Evolutionary conservation across 2,329 filamentous ascomycete genomes (phyloP).

Genomic region (Fusarium siculi): DNA sequence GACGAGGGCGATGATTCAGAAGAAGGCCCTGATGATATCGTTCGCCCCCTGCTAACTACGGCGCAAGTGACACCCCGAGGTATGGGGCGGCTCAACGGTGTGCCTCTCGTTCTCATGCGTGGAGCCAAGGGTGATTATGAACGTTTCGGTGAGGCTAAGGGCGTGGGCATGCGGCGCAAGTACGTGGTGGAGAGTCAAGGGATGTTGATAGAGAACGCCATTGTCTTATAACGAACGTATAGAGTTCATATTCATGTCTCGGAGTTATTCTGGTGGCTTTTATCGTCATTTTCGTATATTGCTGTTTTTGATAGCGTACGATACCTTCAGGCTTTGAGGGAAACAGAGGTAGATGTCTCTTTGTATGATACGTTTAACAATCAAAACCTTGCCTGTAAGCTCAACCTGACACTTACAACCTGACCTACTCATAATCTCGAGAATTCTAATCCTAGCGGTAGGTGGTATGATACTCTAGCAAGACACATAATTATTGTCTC

Average conservation of each 20-base stretch:
- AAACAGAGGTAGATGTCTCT: background rate
- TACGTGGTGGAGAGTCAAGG: slow-evolving; percentile 87
- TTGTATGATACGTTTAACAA: background rate
- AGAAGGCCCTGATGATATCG: slow-evolving; percentile 43
- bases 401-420: background rate
- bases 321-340: background rate
- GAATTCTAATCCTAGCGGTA: background rate
- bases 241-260: slow-evolving; percentile 34
- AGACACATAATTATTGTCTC: background rate
- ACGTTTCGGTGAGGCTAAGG: slow-evolving; percentile 69
- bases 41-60: slow-evolving; percentile 78
- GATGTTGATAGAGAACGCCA: slow-evolving; percentile 79
- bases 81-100: slow-evolving; percentile 73
- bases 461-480: background rate
- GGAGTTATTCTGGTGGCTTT: slow-evolving; percentile 33
- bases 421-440: background rate
- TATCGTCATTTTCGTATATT: slow-evolving; percentile 1
- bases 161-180: slow-evolving; percentile 79
- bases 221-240: slow-evolving; percentile 61
- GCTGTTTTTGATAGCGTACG: background rate
- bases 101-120: slow-evolving; percentile 85
- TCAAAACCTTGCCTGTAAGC: background rate
- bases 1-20: slow-evolving; percentile 57
- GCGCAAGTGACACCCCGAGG: slow-evolving; percentile 77
- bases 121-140: slow-evolving; percentile 72